phyloP scores from a whole-genome alignment of 2,329 filamentous ascomycete species.

The Phaeophleospora eucalypticola region DNA sequence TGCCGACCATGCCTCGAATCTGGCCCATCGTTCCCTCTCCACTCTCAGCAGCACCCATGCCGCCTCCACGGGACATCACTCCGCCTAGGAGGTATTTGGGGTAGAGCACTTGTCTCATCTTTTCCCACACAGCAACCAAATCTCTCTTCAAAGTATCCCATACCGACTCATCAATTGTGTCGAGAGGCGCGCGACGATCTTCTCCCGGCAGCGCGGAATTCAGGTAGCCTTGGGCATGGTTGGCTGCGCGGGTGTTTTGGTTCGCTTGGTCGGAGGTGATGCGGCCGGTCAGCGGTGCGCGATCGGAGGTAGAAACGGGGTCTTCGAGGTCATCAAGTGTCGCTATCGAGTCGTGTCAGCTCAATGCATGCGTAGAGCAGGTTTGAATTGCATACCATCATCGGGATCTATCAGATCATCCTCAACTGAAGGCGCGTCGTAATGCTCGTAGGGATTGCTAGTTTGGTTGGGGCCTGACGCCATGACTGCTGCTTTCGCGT shows the following conservation, averaged over 20 bases:
- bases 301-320: slow-evolving; percentile 57
- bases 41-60: slow-evolving; percentile 53
- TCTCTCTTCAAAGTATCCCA: slow-evolving; percentile 97
- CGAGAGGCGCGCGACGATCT: slow-evolving; percentile 80
- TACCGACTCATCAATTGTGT: slow-evolving; percentile 94
- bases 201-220: slow-evolving; percentile 88
- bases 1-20: slow-evolving; percentile 54
- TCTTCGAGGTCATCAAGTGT: slow-evolving; percentile 78
- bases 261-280: slow-evolving; percentile 55
- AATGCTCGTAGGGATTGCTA: slow-evolving; percentile 38
- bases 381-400: slow-evolving; percentile 40
- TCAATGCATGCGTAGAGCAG: neutral
- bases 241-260: slow-evolving; percentile 50
- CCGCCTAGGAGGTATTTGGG: slow-evolving; percentile 85
- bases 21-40: slow-evolving; percentile 45
- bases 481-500: neutral
- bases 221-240: slow-evolving; percentile 72
- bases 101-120: slow-evolving; percentile 95
- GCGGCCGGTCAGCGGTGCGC: slow-evolving; percentile 77
- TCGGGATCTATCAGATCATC: slow-evolving; percentile 52
- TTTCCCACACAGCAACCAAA: slow-evolving; percentile 89
- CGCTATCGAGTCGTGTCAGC: slow-evolving; percentile 47
- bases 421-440: slow-evolving; percentile 36
- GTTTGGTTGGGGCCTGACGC: neutral
- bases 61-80: slow-evolving; percentile 56